Base-by-base conservation (phyloP, 805 yeast species). In the Myxozyma neglecta region DNA sequence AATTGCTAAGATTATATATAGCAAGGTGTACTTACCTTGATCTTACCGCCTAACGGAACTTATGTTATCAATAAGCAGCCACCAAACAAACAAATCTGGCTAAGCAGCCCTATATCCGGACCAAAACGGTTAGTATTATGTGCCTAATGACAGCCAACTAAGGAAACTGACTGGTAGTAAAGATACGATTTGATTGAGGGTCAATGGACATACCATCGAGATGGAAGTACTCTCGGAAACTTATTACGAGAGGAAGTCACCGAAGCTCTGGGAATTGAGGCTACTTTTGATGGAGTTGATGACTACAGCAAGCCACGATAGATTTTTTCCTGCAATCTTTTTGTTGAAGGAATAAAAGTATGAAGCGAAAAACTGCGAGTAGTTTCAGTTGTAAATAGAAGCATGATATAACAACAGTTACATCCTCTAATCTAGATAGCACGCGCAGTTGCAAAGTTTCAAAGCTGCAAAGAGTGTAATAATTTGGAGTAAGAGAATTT, bases 1-100 rank as follows among this genome's bases (percentile, higher is more conserved):
- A 9, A 35, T 39, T 24, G 40, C 43, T 44, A 40, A 36, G 34
- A 40, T 34, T 24, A 14, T 10, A 18, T 69, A 10, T 70, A 75
- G 70, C 93, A 88, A 67, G 99, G 99, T 7, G 97, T 94, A 8
- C 74, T 94, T 75, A 85, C 93, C 0, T 73, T 94, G 60, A 83
- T 80, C 6, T 69, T 89, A 16, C 89, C 93, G 2, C 82, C 85
- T 0, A 77, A 79, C 16, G 98, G 97, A 1, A 83, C 92, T 0
- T 94, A 94, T 72, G 96, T 94, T 35, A 86, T 94, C 71, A 94
- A 94, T 77, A 93, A 91, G 72, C 98, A 94, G 75, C 99, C 99
- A 1, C 97, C 99, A 3, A 94, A 91, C 76, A 88, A 89, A 75
- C 99, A 94, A 74, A 87, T 94, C 36, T 94, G 99, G 99, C 80